These are phyloP conservation scores for Hypericum perforatum DNA, from an alignment of 345 rosid genomes.

Conservation along the genomic window DNA sequence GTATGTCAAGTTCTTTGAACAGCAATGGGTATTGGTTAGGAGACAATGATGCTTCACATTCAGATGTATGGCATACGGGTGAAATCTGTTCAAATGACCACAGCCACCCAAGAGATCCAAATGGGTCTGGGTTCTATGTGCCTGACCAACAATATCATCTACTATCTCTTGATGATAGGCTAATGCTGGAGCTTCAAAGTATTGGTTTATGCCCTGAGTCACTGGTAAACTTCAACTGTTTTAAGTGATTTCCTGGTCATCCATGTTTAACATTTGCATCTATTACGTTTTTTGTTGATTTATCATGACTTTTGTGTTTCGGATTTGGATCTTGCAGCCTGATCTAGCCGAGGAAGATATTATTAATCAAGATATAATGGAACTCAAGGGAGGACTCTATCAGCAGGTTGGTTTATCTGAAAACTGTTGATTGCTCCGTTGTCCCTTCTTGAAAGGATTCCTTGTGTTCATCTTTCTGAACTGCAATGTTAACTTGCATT, in stretches of 20 bases:
- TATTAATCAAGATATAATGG: slow-evolving; percentile 51
- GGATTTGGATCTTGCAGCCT: slow-evolving; percentile 46
- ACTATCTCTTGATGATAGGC: slow-evolving; percentile 66
- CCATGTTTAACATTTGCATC: too few relatives aligned
- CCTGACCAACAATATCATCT: slow-evolving; percentile 58
- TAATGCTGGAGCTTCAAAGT: slow-evolving; percentile 77
- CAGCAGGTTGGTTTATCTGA: slow-evolving; percentile 44
- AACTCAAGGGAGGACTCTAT: slow-evolving; percentile 56
- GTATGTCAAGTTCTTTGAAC: slow-evolving; percentile 53
- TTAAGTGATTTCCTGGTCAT: neutral
- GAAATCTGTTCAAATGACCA: slow-evolving; percentile 60
- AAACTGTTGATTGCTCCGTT: neutral
- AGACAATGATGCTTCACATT: slow-evolving; percentile 62
- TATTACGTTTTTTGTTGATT: neutral
- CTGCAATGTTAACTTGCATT: too few relatives aligned
- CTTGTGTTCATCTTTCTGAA: too few relatives aligned
- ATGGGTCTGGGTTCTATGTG: slow-evolving; percentile 30
- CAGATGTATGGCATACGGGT: slow-evolving; percentile 41
- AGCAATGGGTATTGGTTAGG: slow-evolving; percentile 69
- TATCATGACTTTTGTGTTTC: neutral
- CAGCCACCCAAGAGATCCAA: slow-evolving; percentile 43
- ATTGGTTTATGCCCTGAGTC: slow-evolving; percentile 75
- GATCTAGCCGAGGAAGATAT: slow-evolving; percentile 65
- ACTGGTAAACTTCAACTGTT: slow-evolving; percentile 41
- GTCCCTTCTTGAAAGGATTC: too few relatives aligned